Conservation (phyloP, 768 basidiomycete genomes). For the Butyriboletus loyo region DNA sequence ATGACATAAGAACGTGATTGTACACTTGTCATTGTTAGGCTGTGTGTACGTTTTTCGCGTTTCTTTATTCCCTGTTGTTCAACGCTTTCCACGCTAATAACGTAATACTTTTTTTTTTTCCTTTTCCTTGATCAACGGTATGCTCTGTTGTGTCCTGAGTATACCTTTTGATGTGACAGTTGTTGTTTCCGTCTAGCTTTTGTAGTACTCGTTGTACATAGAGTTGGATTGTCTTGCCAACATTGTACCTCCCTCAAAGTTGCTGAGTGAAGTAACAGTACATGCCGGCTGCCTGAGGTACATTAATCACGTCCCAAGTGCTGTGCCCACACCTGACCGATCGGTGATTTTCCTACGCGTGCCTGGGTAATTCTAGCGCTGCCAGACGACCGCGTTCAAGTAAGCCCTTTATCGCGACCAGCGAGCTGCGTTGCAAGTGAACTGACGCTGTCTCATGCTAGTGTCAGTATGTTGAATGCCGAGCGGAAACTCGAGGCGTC, state of each 20-base stretch:
- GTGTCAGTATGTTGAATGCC: no score
- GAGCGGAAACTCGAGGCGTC: no score
- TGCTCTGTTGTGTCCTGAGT: constrained; percentile 1
- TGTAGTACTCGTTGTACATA: constrained; percentile 8
- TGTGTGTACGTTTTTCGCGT: constrained; percentile 15
- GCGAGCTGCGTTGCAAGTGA: background rate
- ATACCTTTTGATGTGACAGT: background rate
- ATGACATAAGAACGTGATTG: constrained; percentile 17
- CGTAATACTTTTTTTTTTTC: background rate
- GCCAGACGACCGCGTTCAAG: background rate
- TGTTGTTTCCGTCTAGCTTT: constrained; percentile 6
- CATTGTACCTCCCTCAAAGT: no score
- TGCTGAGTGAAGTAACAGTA: background rate
- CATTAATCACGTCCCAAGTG: background rate
- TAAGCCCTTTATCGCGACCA: background rate
- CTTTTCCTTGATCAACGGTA: background rate
- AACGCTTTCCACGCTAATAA: background rate
- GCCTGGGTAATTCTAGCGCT: background rate
- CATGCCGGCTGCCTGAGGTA: no score
- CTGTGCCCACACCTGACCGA: background rate
- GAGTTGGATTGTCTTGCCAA: background rate
- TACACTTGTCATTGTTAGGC: constrained; percentile 14
- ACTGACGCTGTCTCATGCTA: background rate
- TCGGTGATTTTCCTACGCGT: background rate
- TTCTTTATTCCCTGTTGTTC: constrained; percentile 13